A percentile compares a stretch with the other conserved stretches of the same genome.
phyloP scores from a whole-genome alignment of 2,329 filamentous ascomycete genomes.

The Beauveria australis region DNA sequence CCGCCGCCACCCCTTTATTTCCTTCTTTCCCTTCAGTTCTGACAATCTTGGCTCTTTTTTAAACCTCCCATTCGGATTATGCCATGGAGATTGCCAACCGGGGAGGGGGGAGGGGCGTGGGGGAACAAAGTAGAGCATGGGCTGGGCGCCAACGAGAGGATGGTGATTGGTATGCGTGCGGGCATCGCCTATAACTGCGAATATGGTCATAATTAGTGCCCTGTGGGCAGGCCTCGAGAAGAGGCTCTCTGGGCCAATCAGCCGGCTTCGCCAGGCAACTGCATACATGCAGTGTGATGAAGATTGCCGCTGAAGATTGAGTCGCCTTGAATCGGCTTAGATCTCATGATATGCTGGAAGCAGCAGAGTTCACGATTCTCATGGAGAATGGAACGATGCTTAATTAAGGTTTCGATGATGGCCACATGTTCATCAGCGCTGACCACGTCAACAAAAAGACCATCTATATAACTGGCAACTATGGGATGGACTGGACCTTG shows the following conservation, averaged over 20 bases:
- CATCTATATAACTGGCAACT: neutral
- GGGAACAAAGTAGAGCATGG: neutral
- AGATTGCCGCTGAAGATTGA: neutral
- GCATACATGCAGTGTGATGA: neutral
- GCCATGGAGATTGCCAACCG: neutral
- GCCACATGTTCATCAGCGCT: neutral
- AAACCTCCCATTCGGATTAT: neutral
- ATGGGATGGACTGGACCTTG: no score
- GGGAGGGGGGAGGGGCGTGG: neutral
- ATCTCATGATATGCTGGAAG: neutral
- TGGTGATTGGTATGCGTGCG: neutral
- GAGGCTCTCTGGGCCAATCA: neutral
- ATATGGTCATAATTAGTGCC: neutral
- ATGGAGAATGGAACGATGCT: neutral
- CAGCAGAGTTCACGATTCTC: neutral
- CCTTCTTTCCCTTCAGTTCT: neutral
- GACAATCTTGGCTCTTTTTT: neutral
- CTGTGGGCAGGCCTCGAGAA: neutral
- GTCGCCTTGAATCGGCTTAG: neutral
- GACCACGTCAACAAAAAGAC: neutral
- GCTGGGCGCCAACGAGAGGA: neutral
- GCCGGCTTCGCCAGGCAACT: neutral
- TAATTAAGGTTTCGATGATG: neutral
- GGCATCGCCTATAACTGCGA: neutral
- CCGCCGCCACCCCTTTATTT: neutral